Evolutionary conservation across 225 moss, liverwort and hornwort genomes (phyloP).

Genomic region (Pseudisothecium myosuroides): DNA sequence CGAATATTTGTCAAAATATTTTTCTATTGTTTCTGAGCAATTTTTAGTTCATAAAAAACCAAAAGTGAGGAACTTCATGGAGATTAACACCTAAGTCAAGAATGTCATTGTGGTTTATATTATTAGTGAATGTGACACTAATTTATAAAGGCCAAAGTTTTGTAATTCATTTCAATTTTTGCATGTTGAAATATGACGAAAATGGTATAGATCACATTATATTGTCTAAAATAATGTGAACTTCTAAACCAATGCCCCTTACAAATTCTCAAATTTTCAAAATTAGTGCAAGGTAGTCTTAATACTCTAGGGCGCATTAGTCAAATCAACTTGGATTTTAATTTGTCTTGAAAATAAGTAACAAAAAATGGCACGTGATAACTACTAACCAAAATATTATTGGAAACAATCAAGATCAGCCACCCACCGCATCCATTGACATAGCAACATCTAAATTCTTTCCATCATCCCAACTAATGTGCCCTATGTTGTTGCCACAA

Average conservation of each 20-base stretch:
- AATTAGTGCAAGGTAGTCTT: neutral
- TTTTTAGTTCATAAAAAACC: neutral
- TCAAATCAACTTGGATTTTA: neutral
- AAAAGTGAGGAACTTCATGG: fast-evolving
- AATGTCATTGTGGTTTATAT: neutral
- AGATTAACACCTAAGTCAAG: neutral
- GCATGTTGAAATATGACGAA: neutral
- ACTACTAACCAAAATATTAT: neutral
- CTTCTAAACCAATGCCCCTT: neutral
- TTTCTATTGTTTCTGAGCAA: neutral
- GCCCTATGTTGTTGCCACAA: no score
- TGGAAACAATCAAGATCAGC: neutral
- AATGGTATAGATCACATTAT: no score
- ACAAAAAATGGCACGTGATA: neutral
- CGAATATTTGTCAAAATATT: neutral
- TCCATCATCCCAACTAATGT: fast-evolving
- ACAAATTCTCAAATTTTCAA: neutral
- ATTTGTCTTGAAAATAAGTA: neutral
- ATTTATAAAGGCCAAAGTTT: neutral
- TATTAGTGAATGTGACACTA: neutral
- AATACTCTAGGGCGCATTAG: fast-evolving
- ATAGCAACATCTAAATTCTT: neutral
- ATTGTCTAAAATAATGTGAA: neutral
- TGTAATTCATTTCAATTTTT: neutral
- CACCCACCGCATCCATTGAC: neutral